A percentile compares a stretch with the other conserved stretches of the same genome.
Evolutionary conservation across 1,139 yeast genomes (phyloP).

Genomic region (Geotrichum fermentans): DNA sequence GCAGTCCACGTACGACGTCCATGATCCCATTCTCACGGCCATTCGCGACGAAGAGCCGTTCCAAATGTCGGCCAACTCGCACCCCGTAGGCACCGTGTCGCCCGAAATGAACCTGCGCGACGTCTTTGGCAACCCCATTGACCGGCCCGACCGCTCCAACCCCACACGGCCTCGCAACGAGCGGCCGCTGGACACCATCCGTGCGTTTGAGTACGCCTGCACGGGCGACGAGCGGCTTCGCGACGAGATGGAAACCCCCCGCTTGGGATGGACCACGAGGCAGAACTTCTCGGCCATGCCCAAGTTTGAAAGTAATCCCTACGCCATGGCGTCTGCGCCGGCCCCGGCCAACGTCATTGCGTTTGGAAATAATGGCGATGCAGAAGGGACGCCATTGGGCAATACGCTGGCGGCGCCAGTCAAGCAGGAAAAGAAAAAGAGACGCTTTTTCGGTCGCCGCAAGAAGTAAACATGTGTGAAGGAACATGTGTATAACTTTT

Average conservation of each 20-base stretch:
- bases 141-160: conserved; percentile 76
- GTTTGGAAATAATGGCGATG: conserved; percentile 32
- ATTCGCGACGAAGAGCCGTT: conserved; percentile 95
- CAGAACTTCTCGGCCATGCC: conserved; percentile 47
- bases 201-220: conserved; percentile 87
- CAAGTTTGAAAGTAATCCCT: conserved; percentile 38
- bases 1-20: conserved; percentile 43
- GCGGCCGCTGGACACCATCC: conserved; percentile 90
- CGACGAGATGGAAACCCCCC: conserved; percentile 72
- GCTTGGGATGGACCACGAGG: conserved; percentile 74
- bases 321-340: conserved; percentile 31
- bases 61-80: conserved; percentile 45
- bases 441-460: conserved; percentile 72
- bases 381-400: conserved; percentile 53
- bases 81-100: conserved; percentile 33
- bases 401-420: conserved; percentile 37
- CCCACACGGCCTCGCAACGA: conserved; percentile 91
- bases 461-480: too few relatives aligned
- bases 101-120: conserved; percentile 54
- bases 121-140: conserved; percentile 75
- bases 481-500: too few relatives aligned
- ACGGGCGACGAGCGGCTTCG: conserved; percentile 77
- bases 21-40: conserved; percentile 85
- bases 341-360: conserved; percentile 34
- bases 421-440: conserved; percentile 56